A percentile compares a stretch with the other conserved stretches of the same genome.
These are phyloP conservation scores for Ophiostoma piceae DNA, from an alignment of 2,329 filamentous ascomycete genomes.

Conservation along the genomic window DNA sequence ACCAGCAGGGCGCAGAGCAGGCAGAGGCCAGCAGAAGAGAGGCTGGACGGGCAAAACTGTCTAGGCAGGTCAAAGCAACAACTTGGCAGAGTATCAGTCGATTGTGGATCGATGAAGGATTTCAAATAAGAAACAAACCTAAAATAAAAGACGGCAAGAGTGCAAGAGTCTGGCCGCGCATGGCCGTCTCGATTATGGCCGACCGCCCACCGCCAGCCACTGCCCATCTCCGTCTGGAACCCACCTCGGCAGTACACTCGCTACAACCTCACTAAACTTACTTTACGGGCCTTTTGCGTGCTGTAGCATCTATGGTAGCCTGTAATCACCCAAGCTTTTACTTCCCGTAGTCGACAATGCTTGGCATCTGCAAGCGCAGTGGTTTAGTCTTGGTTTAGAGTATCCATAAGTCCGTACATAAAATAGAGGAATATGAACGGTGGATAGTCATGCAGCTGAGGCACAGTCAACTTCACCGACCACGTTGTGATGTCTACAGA, in stretches of 20 bases:
- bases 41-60: neutral
- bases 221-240: neutral
- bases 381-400: neutral
- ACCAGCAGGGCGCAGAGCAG: neutral
- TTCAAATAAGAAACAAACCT: neutral
- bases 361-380: conserved; percentile 4
- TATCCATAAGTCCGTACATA: neutral
- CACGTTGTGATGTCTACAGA: too few species aligned
- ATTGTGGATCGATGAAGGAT: neutral
- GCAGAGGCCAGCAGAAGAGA: neutral
- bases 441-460: too few species aligned
- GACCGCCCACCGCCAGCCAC: neutral
- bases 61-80: conserved; percentile 5
- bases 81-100: neutral
- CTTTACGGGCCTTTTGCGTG: conserved; percentile 10
- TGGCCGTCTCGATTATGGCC: neutral
- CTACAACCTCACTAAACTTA: conserved; percentile 1
- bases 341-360: neutral
- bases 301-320: neutral
- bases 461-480: too few species aligned
- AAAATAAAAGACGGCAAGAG: neutral
- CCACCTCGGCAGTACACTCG: conserved; percentile 3
- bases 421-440: too few species aligned
- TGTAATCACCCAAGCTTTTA: neutral
- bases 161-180: neutral